Evolutionary conservation across 176 grass and related monocot genomes (phyloP).

Genomic region (Cenchrus americanus): DNA sequence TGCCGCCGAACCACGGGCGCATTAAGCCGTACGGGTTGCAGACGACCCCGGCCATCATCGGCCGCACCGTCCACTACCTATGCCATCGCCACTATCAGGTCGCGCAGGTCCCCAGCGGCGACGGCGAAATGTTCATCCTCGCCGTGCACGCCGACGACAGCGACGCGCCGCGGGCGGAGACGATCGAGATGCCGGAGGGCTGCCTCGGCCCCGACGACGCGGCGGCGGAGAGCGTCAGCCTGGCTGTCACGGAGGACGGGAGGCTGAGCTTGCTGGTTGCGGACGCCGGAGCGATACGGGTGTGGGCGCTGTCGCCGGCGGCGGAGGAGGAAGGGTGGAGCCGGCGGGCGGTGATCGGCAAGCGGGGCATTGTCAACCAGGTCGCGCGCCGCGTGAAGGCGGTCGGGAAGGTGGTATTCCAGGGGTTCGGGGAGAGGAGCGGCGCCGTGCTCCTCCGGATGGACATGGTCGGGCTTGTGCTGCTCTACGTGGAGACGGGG

Average conservation of each 20-base stretch:
- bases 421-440: slow-evolving; percentile 1
- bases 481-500: background rate
- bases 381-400: background rate
- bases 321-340: background rate
- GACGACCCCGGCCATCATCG: background rate
- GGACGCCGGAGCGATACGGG: background rate
- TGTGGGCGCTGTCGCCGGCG: background rate
- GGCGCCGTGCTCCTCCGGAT: background rate
- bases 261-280: slow-evolving; percentile 11
- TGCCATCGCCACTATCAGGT: background rate
- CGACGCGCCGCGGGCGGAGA: background rate
- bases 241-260: background rate
- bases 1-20: too few species aligned
- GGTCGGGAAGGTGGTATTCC: background rate
- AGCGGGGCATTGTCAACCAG: background rate
- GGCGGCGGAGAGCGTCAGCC: background rate
- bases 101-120: too few species aligned
- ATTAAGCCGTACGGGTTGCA: background rate
- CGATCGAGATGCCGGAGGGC: slow-evolving; percentile 9
- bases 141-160: background rate
- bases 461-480: background rate
- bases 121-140: background rate
- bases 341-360: background rate
- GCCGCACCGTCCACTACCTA: background rate
- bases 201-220: background rate